Percentiles rank a stretch among this genome's conserved stretches.
These are phyloP conservation scores for Senecio squalidus DNA, from an alignment of 140 eudicot genomes.

Conservation along the genomic window DNA sequence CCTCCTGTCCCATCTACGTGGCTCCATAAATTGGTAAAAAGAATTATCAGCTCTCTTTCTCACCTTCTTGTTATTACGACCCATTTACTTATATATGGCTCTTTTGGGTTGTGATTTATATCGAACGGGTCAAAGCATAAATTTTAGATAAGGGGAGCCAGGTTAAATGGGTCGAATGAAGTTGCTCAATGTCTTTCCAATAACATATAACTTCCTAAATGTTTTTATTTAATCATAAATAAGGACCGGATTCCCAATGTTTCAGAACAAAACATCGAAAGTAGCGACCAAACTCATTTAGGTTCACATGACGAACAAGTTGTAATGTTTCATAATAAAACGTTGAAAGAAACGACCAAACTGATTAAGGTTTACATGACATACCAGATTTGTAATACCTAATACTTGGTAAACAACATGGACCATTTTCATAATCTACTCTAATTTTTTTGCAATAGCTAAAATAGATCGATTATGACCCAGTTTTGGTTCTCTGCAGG, in stretches of 20 bases:
- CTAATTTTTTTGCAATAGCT: too few relatives aligned
- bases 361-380: too few relatives aligned
- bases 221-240: not conserved
- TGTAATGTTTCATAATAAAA: too few relatives aligned
- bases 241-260: too few relatives aligned
- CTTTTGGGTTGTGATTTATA: not conserved
- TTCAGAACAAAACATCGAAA: too few relatives aligned
- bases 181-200: not conserved
- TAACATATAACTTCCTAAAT: not conserved
- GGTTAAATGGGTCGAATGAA: not conserved
- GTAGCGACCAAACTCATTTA: too few relatives aligned
- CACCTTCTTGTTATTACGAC: not conserved
- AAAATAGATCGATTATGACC: too few relatives aligned
- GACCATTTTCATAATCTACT: too few relatives aligned
- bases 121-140: not conserved
- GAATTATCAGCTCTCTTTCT: not conserved
- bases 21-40: conserved; percentile 86
- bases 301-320: too few relatives aligned
- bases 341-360: too few relatives aligned
- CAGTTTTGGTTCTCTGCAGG: conserved; percentile 37
- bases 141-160: not conserved
- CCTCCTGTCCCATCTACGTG: conserved; percentile 44
- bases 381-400: too few relatives aligned
- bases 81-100: not conserved
- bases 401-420: too few relatives aligned